Percentiles rank a stretch among this genome's conserved stretches.
These are phyloP conservation scores for Musa troglodytarum DNA, from an alignment of 176 grass and related monocot genomes.

Conservation along the genomic window DNA sequence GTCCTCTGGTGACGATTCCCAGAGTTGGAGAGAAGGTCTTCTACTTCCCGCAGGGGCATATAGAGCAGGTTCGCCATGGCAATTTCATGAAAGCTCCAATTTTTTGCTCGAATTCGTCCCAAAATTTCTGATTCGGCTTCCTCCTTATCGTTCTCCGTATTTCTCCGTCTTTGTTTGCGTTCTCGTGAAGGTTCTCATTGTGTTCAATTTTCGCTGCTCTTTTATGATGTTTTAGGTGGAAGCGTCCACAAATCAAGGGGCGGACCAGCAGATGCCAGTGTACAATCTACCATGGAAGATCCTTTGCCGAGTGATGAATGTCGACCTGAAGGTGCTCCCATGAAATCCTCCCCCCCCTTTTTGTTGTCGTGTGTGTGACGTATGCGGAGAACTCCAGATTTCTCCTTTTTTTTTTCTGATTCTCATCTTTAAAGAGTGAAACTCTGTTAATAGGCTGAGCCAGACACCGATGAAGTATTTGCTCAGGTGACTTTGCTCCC, in stretches of 20 bases:
- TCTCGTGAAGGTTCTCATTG: neutral
- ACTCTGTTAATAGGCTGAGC: constrained; percentile 49
- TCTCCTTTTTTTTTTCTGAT: neutral
- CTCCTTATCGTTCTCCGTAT: neutral
- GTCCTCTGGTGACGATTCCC: constrained; percentile 79
- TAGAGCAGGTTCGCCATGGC: constrained; percentile 56
- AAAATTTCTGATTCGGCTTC: neutral
- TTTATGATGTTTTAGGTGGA: constrained; percentile 49
- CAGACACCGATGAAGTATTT: constrained; percentile 84
- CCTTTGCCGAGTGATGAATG: constrained; percentile 68
- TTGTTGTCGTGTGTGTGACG: too few relatives aligned
- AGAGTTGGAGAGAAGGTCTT: constrained; percentile 57
- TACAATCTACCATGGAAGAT: constrained; percentile 91
- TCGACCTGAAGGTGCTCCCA: constrained; percentile 65
- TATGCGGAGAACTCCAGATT: neutral
- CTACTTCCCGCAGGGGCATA: constrained; percentile 97
- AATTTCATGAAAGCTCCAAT: constrained; percentile 3
- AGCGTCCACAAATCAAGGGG: constrained; percentile 76
- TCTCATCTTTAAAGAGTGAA: neutral
- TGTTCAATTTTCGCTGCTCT: neutral
- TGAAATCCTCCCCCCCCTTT: neutral
- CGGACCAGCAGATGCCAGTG: constrained; percentile 57
- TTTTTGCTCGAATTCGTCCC: neutral
- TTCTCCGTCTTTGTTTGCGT: neutral
- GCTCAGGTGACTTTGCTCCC: constrained; percentile 87